Evolutionary conservation across 2,329 filamentous ascomycete genomes (phyloP).

Genomic region (Alternaria sp.): DNA sequence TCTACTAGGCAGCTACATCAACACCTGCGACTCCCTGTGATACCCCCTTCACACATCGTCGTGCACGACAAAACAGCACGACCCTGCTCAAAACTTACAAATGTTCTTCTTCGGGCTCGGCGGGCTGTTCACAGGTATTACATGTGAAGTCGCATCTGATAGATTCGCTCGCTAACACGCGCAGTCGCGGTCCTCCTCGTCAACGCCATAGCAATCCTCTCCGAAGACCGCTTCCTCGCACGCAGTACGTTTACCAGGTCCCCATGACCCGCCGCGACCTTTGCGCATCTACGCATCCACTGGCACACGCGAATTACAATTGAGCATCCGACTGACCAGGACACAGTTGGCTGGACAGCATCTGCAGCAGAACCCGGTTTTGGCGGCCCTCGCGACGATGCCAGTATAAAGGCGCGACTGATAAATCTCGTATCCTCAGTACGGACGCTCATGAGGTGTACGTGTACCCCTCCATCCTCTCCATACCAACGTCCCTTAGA

Average conservation of each 20-base stretch:
- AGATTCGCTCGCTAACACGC: slow-evolving; percentile 21
- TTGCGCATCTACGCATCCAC: background rate
- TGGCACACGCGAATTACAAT: slow-evolving; percentile 5
- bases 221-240: slow-evolving; percentile 91
- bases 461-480: slow-evolving; percentile 44
- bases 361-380: slow-evolving; percentile 77
- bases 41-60: background rate
- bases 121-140: slow-evolving; percentile 74
- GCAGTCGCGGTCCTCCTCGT: slow-evolving; percentile 83
- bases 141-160: background rate
- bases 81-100: background rate
- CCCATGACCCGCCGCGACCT: background rate
- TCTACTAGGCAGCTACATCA: slow-evolving; percentile 23
- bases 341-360: slow-evolving; percentile 77
- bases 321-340: background rate
- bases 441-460: slow-evolving; percentile 91
- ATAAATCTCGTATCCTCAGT: slow-evolving; percentile 91
- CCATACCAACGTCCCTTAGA: background rate
- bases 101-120: slow-evolving; percentile 76
- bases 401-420: slow-evolving; percentile 83
- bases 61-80: background rate
- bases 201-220: slow-evolving; percentile 92
- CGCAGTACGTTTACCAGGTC: slow-evolving; percentile 64
- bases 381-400: slow-evolving; percentile 71
- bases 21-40: background rate